Evolutionary conservation across 1,284 basidiomycete species (phyloP), one percentile per base, ranked within the genome.

Genomic region (Sanghuangporus weigelae): DNA sequence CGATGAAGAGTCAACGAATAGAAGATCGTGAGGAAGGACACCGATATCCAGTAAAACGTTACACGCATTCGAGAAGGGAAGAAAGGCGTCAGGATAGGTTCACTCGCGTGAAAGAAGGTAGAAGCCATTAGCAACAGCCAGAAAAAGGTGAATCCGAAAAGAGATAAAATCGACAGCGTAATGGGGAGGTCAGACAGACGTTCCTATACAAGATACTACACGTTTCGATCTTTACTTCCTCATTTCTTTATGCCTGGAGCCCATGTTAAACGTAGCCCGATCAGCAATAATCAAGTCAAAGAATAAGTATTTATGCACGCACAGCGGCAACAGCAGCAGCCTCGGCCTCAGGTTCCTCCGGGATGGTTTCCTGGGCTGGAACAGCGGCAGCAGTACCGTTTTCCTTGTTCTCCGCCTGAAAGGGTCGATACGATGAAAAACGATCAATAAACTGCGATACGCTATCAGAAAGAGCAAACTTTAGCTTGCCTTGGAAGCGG

Each of bases 271-370:
- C 2, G 16, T 46, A 31, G 26, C 5, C 26, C 44, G 16, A 46
- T 46, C 7, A 46, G 16, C 42, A 59, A 35, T 44, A 59, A 19
- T 42, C n/a, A 42, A 42, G 21, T 7, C 4, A 5, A 46, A 10
- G 31, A 59, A 49, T 38, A 35, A 31, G 49, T 3, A 12, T 3
- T 31, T 31, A 31, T 21, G 7, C 38, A 55, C 63, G 7, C 23
- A 64, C 63, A 7, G 50, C 58, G n/a, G 54, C 53, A 40, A 44
- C 53, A n/a, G 69, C 75, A n/a, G 68, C 71, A 21, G 73, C 77
- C 51, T 81, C 80, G 31, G 72, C 79, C 64, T 84, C 83, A 40
- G 80, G 76, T 61, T 84, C 83, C 69, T 85, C 84, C 40, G 73
- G 77, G 64, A 85, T 85, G 36, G 83, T 77, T 59, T 76, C 78